Percentiles rank a stretch among this genome's conserved stretches.
phyloP scores from a whole-genome alignment of 2,329 filamentous ascomycete genomes.

The Xylaria sp. region DNA sequence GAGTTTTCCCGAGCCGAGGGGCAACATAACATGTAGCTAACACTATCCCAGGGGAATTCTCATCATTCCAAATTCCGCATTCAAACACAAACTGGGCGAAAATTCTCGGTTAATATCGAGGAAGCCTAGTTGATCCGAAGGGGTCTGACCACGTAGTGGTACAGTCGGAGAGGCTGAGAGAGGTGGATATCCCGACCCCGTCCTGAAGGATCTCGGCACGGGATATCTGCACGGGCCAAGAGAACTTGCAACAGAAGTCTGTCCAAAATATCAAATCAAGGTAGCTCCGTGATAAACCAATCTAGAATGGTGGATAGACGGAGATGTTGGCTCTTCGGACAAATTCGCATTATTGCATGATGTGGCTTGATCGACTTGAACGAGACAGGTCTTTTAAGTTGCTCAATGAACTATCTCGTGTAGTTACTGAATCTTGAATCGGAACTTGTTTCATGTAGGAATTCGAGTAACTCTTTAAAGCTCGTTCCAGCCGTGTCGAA shows the following conservation, averaged over 20 bases:
- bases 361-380: background rate
- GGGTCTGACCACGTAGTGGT: background rate
- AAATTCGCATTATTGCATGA: slow-evolving; percentile 1
- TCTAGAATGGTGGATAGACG: background rate
- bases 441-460: background rate
- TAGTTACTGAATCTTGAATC: background rate
- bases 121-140: background rate
- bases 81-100: no score
- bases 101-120: background rate
- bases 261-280: background rate
- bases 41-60: background rate
- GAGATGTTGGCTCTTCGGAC: background rate
- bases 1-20: slow-evolving; percentile 27
- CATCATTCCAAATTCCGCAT: slow-evolving; percentile 1
- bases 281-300: slow-evolving; percentile 3
- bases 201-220: slow-evolving; percentile 15
- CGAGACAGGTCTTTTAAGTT: background rate
- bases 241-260: background rate
- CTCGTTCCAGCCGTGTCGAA: background rate
- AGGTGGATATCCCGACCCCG: slow-evolving; percentile 14
- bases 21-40: background rate
- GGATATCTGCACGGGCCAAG: background rate
- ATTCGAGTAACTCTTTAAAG: background rate
- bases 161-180: background rate
- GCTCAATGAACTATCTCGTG: background rate